Percentiles rank a stretch among this genome's conserved stretches.
Evolutionary conservation across 495 filamentous ascomycete species (phyloP).

Genomic region (Penicillium fimorum): DNA sequence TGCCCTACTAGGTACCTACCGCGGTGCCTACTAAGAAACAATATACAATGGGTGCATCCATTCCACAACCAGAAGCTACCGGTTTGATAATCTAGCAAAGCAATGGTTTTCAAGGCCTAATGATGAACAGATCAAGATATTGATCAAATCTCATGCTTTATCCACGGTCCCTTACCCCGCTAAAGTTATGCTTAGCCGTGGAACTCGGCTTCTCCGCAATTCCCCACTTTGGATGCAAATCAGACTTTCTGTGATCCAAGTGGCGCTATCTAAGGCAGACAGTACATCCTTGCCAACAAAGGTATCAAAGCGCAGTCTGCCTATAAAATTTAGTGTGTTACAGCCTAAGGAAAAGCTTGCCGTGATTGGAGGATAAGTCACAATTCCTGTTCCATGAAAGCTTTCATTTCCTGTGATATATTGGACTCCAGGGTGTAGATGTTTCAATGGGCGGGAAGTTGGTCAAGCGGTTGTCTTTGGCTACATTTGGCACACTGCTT

Average conservation of each 20-base stretch:
- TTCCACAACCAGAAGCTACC: too few relatives aligned
- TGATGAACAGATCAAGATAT: background rate
- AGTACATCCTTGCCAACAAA: conserved; percentile 74
- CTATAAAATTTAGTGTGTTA: conserved; percentile 65
- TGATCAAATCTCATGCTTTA: background rate
- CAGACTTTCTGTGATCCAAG: background rate
- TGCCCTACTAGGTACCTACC: too few relatives aligned
- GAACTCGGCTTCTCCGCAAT: conserved; percentile 19
- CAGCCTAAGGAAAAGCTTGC: conserved; percentile 66
- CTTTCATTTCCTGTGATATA: background rate
- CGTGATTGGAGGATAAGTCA: conserved; percentile 74
- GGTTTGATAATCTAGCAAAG: too few relatives aligned
- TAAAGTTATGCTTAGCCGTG: conserved; percentile 14
- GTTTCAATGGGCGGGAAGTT: background rate
- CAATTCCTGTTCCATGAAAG: background rate
- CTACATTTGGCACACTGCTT: background rate
- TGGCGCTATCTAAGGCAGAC: too few relatives aligned
- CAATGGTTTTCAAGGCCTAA: too few relatives aligned
- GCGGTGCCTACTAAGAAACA: too few relatives aligned
- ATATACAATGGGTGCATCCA: too few relatives aligned
- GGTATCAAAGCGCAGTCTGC: conserved; percentile 71
- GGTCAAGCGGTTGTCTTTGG: background rate
- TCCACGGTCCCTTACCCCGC: background rate
- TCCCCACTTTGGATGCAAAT: conserved; percentile 10
- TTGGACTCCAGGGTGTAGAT: background rate